Evolutionary conservation across 2,329 filamentous ascomycete genomes (phyloP).

Genomic region (Immersiporthe knoxdaviesiana): DNA sequence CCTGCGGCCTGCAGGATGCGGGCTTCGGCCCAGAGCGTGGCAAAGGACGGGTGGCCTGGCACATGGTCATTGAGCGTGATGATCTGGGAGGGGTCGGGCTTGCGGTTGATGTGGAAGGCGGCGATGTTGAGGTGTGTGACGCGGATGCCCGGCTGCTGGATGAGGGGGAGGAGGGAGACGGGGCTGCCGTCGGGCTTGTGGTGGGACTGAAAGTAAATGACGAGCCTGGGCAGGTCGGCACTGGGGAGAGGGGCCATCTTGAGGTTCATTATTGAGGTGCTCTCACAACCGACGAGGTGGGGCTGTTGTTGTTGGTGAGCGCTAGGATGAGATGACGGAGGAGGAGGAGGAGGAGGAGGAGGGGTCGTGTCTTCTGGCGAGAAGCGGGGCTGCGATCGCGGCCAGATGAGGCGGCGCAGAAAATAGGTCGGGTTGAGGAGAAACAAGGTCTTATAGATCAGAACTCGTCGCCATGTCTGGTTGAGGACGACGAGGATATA

Average conservation of each 20-base stretch:
- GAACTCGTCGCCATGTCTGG: constrained; percentile 28
- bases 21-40: constrained; percentile 72
- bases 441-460: constrained; percentile 27
- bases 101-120: constrained; percentile 76
- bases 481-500: constrained; percentile 16
- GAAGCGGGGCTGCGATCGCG: constrained; percentile 1
- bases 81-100: constrained; percentile 50
- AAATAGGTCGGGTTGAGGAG: constrained; percentile 24
- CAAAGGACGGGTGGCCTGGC: constrained; percentile 64
- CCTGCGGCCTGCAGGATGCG: constrained; percentile 69
- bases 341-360: neutral
- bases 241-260: constrained; percentile 37
- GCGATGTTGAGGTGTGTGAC: constrained; percentile 77
- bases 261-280: neutral
- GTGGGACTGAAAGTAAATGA: constrained; percentile 48
- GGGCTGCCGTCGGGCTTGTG: constrained; percentile 42
- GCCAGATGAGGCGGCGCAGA: constrained; percentile 21
- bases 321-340: neutral
- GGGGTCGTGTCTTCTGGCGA: neutral
- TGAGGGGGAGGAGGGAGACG: constrained; percentile 47
- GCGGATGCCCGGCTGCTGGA: constrained; percentile 42
- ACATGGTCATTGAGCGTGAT: constrained; percentile 77
- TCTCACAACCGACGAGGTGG: neutral
- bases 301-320: neutral
- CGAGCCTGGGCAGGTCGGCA: constrained; percentile 37